phyloP scores from a whole-genome alignment of 2,329 filamentous ascomycete species.

The Penicillium griseofulvum region DNA sequence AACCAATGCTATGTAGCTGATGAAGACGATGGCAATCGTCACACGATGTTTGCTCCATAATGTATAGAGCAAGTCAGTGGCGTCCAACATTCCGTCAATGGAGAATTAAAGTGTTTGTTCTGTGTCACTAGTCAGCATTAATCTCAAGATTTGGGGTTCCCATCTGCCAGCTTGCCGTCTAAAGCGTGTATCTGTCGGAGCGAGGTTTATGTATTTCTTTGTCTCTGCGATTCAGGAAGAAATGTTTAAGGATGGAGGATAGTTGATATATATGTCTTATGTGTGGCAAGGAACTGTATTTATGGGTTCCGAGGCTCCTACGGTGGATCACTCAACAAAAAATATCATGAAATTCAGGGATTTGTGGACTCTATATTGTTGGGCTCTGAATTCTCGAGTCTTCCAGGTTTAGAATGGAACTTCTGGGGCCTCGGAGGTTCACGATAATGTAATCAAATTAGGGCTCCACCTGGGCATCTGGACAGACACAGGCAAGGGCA shows the following conservation, averaged over 20 bases:
- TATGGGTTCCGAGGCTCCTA: background rate
- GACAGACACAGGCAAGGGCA: background rate
- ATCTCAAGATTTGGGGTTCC: background rate
- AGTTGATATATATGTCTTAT: background rate
- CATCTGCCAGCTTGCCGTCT: background rate
- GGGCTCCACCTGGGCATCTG: background rate
- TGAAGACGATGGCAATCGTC: background rate
- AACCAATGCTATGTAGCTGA: background rate
- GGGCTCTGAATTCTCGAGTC: background rate
- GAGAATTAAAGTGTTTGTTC: background rate
- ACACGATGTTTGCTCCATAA: background rate
- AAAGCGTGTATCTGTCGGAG: too few species aligned
- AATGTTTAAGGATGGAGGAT: background rate
- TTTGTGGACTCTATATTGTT: background rate
- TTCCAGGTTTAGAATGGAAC: background rate
- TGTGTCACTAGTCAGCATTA: background rate
- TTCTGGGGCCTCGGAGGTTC: background rate
- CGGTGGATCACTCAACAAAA: background rate
- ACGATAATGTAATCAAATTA: background rate
- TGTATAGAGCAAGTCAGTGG: background rate
- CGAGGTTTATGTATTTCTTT: background rate
- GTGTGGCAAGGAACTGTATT: background rate
- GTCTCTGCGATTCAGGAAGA: too few species aligned
- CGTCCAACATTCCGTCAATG: background rate
- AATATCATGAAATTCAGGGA: background rate